phyloP scores from a whole-genome alignment of 2,329 filamentous ascomycete genomes.

The Microcyclospora tardicrescens region DNA sequence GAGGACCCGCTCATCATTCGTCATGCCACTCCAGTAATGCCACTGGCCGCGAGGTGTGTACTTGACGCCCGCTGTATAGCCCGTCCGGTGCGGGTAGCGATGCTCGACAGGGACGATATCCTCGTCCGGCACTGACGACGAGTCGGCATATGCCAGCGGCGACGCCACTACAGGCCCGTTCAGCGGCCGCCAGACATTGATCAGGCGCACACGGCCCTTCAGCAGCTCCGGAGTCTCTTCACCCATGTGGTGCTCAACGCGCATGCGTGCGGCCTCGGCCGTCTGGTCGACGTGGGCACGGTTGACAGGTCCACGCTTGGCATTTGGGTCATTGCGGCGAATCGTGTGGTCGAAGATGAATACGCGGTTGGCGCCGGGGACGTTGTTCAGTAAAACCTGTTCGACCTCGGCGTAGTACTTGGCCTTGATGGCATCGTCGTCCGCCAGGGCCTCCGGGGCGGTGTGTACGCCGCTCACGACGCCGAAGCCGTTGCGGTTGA shows the following conservation, averaged over 20 bases:
- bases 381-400: slow-evolving; percentile 50
- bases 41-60: slow-evolving; percentile 53
- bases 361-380: slow-evolving; percentile 54
- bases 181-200: slow-evolving; percentile 71
- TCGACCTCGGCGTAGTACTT: slow-evolving; percentile 82
- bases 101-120: slow-evolving; percentile 64
- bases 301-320: slow-evolving; percentile 55
- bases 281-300: slow-evolving; percentile 79
- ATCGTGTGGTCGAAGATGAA: slow-evolving; percentile 83
- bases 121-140: slow-evolving; percentile 40
- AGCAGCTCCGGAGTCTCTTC: slow-evolving; percentile 56
- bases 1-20: slow-evolving; percentile 41
- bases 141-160: slow-evolving; percentile 47
- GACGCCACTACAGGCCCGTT: slow-evolving; percentile 44
- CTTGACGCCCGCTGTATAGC: slow-evolving; percentile 60
- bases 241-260: slow-evolving; percentile 54
- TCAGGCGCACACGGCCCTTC: slow-evolving; percentile 59
- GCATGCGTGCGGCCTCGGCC: slow-evolving; percentile 46
- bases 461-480: slow-evolving; percentile 45
- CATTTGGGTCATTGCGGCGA: slow-evolving; percentile 48
- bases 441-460: slow-evolving; percentile 47
- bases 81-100: slow-evolving; percentile 55
- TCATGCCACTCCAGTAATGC: slow-evolving; percentile 73
- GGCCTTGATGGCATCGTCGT: slow-evolving; percentile 54
- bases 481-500: slow-evolving; percentile 66